phyloP scores from a whole-genome alignment of 2,329 filamentous ascomycete genomes.

The Acephala macrosclerotiorum region DNA sequence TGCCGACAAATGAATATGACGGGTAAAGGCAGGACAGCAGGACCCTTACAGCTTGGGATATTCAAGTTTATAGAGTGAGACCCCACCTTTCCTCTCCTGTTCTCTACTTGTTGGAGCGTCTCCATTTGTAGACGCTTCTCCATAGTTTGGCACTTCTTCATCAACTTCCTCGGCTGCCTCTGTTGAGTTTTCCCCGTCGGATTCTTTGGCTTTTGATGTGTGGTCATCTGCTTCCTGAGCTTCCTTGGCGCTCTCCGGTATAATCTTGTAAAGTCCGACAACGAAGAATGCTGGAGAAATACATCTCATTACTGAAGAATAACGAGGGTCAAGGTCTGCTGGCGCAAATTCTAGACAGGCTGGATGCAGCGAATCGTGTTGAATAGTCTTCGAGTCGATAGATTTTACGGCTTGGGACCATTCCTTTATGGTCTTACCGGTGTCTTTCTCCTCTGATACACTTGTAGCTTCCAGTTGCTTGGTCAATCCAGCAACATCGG shows the following conservation, averaged over 20 bases:
- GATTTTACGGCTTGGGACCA: neutral
- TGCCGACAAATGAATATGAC: neutral
- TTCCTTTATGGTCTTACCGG: neutral
- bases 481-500: neutral
- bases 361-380: neutral
- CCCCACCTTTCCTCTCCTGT: conserved; percentile 64
- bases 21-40: neutral
- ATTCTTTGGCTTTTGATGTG: too few species aligned
- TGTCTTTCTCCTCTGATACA: neutral
- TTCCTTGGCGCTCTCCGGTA: too few species aligned
- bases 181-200: too few species aligned
- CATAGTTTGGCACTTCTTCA: conserved; percentile 28
- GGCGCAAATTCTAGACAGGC: conserved; percentile 3
- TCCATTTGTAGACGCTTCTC: conserved; percentile 18
- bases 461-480: neutral
- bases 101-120: conserved; percentile 44
- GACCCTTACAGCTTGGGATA: conserved; percentile 61
- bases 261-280: neutral
- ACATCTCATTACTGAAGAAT: neutral
- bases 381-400: neutral
- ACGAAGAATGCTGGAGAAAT: neutral
- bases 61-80: conserved; percentile 61
- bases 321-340: neutral
- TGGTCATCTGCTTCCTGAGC: too few species aligned
- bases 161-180: conserved; percentile 16